A percentile compares a stretch with the other conserved stretches of the same genome.
phyloP scores from a whole-genome alignment of 257 asterid genomes.

The Nicotiana tabacum region DNA sequence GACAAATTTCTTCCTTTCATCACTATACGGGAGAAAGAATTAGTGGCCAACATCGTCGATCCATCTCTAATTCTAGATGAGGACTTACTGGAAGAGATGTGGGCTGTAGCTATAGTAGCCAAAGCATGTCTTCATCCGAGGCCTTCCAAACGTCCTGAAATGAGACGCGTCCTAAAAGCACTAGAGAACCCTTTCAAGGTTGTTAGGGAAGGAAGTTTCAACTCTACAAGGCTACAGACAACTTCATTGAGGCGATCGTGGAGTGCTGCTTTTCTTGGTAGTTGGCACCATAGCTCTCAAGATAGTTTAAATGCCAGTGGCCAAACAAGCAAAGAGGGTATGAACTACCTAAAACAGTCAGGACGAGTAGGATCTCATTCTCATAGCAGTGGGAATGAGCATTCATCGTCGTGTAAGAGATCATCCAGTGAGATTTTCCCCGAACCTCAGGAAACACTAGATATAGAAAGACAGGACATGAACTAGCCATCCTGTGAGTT shows the following conservation, averaged over 20 bases:
- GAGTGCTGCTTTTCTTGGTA: conserved; percentile 50
- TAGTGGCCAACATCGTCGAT: conserved; percentile 40
- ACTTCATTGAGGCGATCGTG: conserved; percentile 43
- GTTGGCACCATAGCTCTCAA: conserved; percentile 60
- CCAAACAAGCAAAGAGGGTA: conserved; percentile 36
- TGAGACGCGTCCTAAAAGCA: conserved; percentile 56
- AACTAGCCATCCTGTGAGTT: neutral
- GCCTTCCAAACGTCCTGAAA: conserved; percentile 54
- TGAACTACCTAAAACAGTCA: conserved; percentile 35
- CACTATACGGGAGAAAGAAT: conserved; percentile 44
- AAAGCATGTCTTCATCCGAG: conserved; percentile 59
- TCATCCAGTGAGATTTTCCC: conserved; percentile 63
- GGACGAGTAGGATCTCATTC: conserved; percentile 57
- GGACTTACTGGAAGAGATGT: conserved; percentile 62
- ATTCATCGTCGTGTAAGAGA: conserved; percentile 49
- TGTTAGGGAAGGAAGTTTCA: conserved; percentile 48
- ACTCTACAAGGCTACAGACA: conserved; percentile 38
- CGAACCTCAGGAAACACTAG: conserved; percentile 42
- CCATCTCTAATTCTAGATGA: conserved; percentile 55
- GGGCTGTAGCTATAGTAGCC: conserved; percentile 74
- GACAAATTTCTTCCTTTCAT: conserved; percentile 35
- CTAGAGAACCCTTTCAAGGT: conserved; percentile 74
- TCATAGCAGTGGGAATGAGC: conserved; percentile 49
- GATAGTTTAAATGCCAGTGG: conserved; percentile 29
- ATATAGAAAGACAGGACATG: conserved; percentile 34